Evolutionary conservation across 2,329 filamentous ascomycete species (phyloP).

Genomic region (Exophiala dermatitidis): DNA sequence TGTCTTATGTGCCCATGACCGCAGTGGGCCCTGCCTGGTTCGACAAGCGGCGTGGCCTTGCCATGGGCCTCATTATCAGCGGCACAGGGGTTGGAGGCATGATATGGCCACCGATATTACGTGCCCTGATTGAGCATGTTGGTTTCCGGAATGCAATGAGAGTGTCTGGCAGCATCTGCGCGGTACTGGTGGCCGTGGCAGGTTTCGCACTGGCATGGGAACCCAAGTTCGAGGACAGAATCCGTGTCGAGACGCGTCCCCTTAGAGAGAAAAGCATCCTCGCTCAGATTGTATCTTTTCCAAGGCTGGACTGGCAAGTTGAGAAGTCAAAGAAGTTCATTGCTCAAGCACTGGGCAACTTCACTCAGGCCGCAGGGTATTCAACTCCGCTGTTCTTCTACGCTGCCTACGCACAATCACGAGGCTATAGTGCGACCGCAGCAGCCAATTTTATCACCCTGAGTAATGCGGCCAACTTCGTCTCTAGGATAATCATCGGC

Average conservation of each 20-base stretch:
- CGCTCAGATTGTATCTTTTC: background rate
- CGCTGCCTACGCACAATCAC: conserved; percentile 32
- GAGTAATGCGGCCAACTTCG: conserved; percentile 34
- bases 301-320: background rate
- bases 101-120: conserved; percentile 40
- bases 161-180: background rate
- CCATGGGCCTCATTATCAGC: conserved; percentile 52
- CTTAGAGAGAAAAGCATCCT: background rate
- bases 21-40: conserved; percentile 57
- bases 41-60: conserved; percentile 47
- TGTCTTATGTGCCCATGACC: conserved; percentile 48
- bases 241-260: background rate
- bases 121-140: conserved; percentile 6
- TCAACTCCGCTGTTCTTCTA: conserved; percentile 36
- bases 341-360: conserved; percentile 29
- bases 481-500: conserved; percentile 34
- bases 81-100: conserved; percentile 55
- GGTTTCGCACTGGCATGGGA: background rate
- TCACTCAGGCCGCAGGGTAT: conserved; percentile 34
- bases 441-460: conserved; percentile 36
- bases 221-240: no score
- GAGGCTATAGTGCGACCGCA: conserved; percentile 32
- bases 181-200: background rate
- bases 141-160: background rate
- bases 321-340: background rate